phyloP scores from a whole-genome alignment of 2,329 filamentous ascomycete species.

The Sordariomycetes sp. region DNA sequence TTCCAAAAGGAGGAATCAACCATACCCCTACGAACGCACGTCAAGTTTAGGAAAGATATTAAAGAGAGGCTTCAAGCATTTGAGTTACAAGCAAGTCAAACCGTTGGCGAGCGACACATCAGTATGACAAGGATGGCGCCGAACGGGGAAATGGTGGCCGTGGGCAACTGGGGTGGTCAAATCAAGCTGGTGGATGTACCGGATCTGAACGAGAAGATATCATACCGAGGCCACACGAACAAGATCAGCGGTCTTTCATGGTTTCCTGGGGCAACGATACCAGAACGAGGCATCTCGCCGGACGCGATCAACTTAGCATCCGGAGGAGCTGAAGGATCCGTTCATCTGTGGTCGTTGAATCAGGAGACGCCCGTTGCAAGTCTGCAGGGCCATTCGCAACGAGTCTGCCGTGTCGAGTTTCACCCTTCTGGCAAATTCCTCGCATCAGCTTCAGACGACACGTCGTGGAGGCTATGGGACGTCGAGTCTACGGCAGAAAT shows the following conservation, averaged over 20 bases:
- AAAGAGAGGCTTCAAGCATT: constrained; percentile 77
- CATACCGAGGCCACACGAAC: constrained; percentile 75
- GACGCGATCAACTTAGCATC: constrained; percentile 78
- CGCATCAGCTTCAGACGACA: constrained; percentile 90
- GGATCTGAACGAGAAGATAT: constrained; percentile 66
- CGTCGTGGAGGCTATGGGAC: constrained; percentile 95
- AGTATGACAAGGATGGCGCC: constrained; percentile 90
- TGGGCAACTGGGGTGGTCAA: constrained; percentile 87
- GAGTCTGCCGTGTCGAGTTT: constrained; percentile 88
- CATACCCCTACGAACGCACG: constrained; percentile 80
- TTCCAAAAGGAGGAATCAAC: constrained; percentile 73
- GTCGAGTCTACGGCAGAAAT: constrained; percentile 77
- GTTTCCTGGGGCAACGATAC: constrained; percentile 73
- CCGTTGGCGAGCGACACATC: constrained; percentile 80
- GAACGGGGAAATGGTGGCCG: constrained; percentile 72
- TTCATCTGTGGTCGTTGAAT: constrained; percentile 84
- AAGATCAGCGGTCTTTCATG: constrained; percentile 86
- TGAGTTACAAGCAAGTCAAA: constrained; percentile 89
- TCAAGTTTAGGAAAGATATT: constrained; percentile 82
- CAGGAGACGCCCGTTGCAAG: constrained; percentile 80
- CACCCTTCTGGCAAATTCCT: constrained; percentile 86
- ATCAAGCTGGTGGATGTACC: constrained; percentile 82
- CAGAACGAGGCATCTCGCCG: constrained; percentile 60
- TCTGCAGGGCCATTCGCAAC: constrained; percentile 72
- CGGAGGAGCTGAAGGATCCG: constrained; percentile 76